These are phyloP conservation scores for Fomitopsis pulvina DNA, from an alignment of 768 basidiomycete genomes.

Conservation along the genomic window DNA sequence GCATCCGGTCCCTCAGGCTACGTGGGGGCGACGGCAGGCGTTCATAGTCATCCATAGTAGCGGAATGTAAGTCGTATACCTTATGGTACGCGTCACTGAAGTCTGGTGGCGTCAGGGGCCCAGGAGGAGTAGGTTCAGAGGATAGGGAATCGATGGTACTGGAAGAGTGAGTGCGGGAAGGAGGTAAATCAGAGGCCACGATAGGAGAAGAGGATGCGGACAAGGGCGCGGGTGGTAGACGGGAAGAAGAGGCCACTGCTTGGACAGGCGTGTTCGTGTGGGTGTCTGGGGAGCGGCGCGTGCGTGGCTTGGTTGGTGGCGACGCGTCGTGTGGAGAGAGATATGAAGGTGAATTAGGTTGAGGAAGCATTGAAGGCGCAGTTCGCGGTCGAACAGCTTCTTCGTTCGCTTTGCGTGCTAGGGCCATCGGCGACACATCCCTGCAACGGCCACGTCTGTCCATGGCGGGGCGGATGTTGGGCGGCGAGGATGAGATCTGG, in stretches of 20 bases:
- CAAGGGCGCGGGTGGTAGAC: conserved; percentile 7
- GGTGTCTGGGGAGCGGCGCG: conserved; percentile 6
- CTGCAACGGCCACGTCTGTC: conserved; percentile 21
- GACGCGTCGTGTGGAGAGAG: conserved; percentile 1
- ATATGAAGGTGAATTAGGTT: neutral
- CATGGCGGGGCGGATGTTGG: conserved; percentile 15
- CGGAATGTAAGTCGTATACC: conserved; percentile 23
- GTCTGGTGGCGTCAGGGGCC: conserved; percentile 21
- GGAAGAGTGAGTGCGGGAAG: conserved; percentile 16
- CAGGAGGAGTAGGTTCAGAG: conserved; percentile 19
- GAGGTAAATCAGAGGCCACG: conserved; percentile 8
- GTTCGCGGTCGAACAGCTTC: conserved; percentile 11
- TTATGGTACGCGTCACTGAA: conserved; percentile 28
- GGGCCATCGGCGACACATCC: conserved; percentile 20
- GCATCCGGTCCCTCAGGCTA: conserved; percentile 56
- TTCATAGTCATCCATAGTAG: conserved; percentile 36
- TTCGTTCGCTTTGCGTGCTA: conserved; percentile 7
- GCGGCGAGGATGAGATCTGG: conserved; percentile 8
- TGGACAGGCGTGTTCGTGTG: neutral
- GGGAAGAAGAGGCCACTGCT: conserved; percentile 17
- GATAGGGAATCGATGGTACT: conserved; percentile 16
- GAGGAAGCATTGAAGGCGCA: conserved; percentile 3
- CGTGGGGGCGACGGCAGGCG: conserved; percentile 34
- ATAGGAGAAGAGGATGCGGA: conserved; percentile 7
- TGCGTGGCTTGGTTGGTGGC: conserved; percentile 6